These are phyloP conservation scores for Lyophyllum shimeji DNA, from an alignment of 768 basidiomycete species.

Conservation along the genomic window DNA sequence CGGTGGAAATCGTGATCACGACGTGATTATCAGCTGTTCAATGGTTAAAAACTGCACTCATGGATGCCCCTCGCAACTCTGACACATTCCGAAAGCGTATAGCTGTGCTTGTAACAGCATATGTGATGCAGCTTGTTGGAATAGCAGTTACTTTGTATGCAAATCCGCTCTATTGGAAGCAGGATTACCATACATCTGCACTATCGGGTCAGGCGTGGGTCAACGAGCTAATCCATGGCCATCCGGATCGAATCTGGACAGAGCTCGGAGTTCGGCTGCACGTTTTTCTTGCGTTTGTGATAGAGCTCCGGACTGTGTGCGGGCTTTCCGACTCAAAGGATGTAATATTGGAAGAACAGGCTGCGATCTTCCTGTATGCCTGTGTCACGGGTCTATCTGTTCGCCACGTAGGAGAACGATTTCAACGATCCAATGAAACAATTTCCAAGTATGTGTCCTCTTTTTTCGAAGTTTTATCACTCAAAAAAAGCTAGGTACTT, in stretches of 20 bases:
- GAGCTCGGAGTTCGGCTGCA: slow-evolving; percentile 20
- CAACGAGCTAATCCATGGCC: slow-evolving; percentile 20
- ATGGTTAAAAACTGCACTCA: too few relatives aligned
- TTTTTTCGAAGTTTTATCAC: neutral
- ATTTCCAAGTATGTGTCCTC: slow-evolving; percentile 1
- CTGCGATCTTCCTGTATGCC: slow-evolving; percentile 28
- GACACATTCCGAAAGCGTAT: neutral
- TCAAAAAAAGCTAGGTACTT: slow-evolving; percentile 10
- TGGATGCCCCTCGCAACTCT: too few relatives aligned
- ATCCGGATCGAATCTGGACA: slow-evolving; percentile 20
- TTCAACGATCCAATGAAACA: slow-evolving; percentile 20
- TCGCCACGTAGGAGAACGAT: slow-evolving; percentile 23
- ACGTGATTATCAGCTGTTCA: too few relatives aligned
- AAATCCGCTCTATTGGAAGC: too few relatives aligned
- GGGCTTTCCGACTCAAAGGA: neutral
- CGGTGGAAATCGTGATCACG: too few relatives aligned
- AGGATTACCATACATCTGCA: slow-evolving; percentile 24
- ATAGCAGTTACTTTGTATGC: too few relatives aligned
- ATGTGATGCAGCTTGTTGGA: neutral
- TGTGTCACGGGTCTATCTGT: too few relatives aligned
- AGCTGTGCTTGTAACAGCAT: neutral
- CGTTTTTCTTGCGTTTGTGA: too few relatives aligned
- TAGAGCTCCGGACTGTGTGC: too few relatives aligned
- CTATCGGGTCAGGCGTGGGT: slow-evolving; percentile 22
- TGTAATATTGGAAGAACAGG: slow-evolving; percentile 17